A percentile compares a stretch with the other conserved stretches of the same genome.
Conservation (phyloP, 805 yeast genomes). For the Ogataea polymorpha region DNA sequence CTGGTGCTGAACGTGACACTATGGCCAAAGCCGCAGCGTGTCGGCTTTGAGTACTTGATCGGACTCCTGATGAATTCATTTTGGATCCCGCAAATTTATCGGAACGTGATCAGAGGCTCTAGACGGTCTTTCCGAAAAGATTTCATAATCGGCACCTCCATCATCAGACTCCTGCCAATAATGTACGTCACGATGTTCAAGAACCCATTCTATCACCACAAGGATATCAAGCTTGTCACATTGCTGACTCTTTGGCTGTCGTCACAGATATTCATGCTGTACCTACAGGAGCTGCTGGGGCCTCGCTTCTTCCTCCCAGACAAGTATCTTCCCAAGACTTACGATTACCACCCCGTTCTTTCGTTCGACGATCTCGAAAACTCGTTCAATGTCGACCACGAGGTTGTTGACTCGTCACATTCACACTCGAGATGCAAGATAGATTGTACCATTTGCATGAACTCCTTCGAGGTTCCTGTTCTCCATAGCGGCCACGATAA, state of each 20-base stretch:
- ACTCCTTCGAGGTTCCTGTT: conserved; percentile 59
- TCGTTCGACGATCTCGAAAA: conserved; percentile 57
- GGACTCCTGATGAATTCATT: conserved; percentile 58
- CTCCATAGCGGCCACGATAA: conserved; percentile 20
- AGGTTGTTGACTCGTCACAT: conserved; percentile 33
- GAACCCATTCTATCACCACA: conserved; percentile 72
- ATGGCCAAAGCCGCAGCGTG: conserved; percentile 62
- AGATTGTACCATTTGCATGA: conserved; percentile 92
- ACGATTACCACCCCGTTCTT: conserved; percentile 75
- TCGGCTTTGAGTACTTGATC: conserved; percentile 53
- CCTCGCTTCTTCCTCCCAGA: conserved; percentile 83
- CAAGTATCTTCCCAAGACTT: conserved; percentile 71
- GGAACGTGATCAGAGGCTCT: conserved; percentile 70
- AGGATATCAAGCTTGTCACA: conserved; percentile 48
- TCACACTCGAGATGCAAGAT: conserved; percentile 44
- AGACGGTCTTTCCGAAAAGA: conserved; percentile 69
- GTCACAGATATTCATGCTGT: conserved; percentile 56
- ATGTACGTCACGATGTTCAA: conserved; percentile 45
- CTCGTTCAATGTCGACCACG: conserved; percentile 55
- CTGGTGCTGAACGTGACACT: conserved; percentile 51
- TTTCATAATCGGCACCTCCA: conserved; percentile 66
- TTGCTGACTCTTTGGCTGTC: conserved; percentile 52
- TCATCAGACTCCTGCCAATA: conserved; percentile 62
- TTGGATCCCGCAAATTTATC: conserved; percentile 86
- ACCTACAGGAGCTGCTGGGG: conserved; percentile 66